These are phyloP conservation scores for Aspergillus uvarum DNA, from an alignment of 2,329 filamentous ascomycete genomes.

Conservation along the genomic window DNA sequence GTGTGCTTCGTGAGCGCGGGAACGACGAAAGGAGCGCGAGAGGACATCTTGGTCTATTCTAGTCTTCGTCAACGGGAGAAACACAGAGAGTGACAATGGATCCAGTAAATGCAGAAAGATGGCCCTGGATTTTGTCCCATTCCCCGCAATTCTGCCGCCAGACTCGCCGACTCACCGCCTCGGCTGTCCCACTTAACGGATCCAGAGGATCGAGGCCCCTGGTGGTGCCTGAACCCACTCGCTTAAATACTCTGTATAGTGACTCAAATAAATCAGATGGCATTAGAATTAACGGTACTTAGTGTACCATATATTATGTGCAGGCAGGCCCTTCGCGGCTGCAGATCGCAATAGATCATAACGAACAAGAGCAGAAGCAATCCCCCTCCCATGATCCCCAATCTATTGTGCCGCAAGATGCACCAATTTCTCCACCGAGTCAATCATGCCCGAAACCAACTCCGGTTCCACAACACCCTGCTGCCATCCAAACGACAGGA, in stretches of 20 bases:
- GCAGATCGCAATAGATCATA: neutral
- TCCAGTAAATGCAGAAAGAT: neutral
- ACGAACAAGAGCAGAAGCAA: neutral
- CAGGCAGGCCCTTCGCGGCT: neutral
- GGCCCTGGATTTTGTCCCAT: neutral
- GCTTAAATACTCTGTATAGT: neutral
- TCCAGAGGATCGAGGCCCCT: neutral
- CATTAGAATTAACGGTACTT: too few species aligned
- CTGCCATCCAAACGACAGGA: conserved; percentile 44
- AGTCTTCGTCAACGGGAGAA: neutral
- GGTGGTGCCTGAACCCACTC: neutral
- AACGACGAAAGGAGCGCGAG: conserved; percentile 64
- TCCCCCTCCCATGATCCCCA: neutral
- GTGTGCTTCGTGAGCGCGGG: conserved; percentile 82
- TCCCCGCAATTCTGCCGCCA: conserved; percentile 28
- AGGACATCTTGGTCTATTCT: conserved; percentile 38
- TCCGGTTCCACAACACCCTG: conserved; percentile 35
- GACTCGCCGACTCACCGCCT: conserved; percentile 23
- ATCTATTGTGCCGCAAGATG: neutral
- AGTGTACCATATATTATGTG: neutral
- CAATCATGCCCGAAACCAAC: conserved; percentile 23
- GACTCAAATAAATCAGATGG: too few species aligned
- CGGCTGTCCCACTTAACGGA: neutral
- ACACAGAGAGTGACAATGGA: neutral
- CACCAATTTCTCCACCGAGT: conserved; percentile 19